Base-by-base conservation (phyloP, 805 yeast genomes). In the Lipomyces japonicus region DNA sequence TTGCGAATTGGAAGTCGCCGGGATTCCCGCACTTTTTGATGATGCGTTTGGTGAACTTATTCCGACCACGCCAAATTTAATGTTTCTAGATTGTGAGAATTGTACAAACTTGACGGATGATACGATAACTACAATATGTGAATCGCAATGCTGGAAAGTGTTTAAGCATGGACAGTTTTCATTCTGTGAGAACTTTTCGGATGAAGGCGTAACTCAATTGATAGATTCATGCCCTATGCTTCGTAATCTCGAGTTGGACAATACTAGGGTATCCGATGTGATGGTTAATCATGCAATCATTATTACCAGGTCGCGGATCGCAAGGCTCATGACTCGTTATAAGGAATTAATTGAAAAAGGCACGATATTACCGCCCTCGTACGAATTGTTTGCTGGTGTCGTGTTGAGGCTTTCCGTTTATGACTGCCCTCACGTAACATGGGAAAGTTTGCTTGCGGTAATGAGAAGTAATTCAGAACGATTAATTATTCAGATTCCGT, bases 351-450 rank as follows among this genome's bases (percentile, higher is more conserved):
- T 25, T 3, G 30, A 24, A 5, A 21, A 30, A n/a, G 41, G 28
- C 16, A 26, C 16, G 25, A 21, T 16, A 22, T 42, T 24, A 7
- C 22, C 37, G 16, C 39, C 40, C n/a, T 10, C 25, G n/a, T 9
- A 31, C 36, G 31, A 22, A 10, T 37, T 41, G 4, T 3, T 28
- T 6, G 28, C 43, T 18, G 51, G 45, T 19, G 34, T 48, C 18
- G 19, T 49, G 19, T n/a, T 53, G 42, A 34, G 39, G 16, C 6
- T 52, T 12, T 24, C 49, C 9, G 50, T 45, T 7, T 55, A 40
- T 23, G 59, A 55, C 42, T 55, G 59, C 35, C 48, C 51, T 14
- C 43, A 48, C 26, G 42, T 55, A 21, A 44, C 54, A n/a, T 55
- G 59, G 57, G 39, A 26, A 21, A 37, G 50, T 18, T 42, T 49